phyloP scores from a whole-genome alignment of 768 basidiomycete genomes.

The Tricholoma flavovirens region DNA sequence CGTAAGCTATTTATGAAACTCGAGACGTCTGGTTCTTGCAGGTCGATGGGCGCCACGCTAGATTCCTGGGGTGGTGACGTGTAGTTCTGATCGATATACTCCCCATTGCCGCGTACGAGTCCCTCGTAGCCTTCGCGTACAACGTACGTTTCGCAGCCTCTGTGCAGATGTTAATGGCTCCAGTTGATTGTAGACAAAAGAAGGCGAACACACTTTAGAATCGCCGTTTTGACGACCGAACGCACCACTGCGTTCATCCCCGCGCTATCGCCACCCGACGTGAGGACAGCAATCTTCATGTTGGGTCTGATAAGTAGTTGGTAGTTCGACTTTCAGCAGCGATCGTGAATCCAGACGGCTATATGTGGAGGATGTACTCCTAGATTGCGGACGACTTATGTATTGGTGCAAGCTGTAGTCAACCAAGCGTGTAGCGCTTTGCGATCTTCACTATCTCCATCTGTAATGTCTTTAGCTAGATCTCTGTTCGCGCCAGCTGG shows the following conservation, averaged over 20 bases:
- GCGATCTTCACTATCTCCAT: no score
- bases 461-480: no score
- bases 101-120: slow-evolving; percentile 85
- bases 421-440: no score
- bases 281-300: slow-evolving; percentile 93
- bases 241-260: slow-evolving; percentile 97
- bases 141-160: slow-evolving; percentile 94
- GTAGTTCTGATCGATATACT: slow-evolving; percentile 20
- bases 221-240: slow-evolving; percentile 87
- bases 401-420: no score
- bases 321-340: neutral
- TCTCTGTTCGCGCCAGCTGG: no score
- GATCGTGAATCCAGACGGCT: neutral
- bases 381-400: no score
- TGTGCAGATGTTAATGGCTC: slow-evolving; percentile 22
- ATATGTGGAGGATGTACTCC: neutral
- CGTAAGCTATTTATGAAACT: slow-evolving; percentile 67
- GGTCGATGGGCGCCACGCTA: slow-evolving; percentile 5
- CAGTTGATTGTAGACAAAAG: neutral
- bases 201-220: slow-evolving; percentile 62
- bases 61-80: slow-evolving; percentile 6
- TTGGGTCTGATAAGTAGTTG: slow-evolving; percentile 1
- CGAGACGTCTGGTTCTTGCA: slow-evolving; percentile 3
- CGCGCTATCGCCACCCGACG: slow-evolving; percentile 95
- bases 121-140: slow-evolving; percentile 99